Evolutionary conservation across 192 early-diverging fungal genomes (phyloP), one percentile per base, ranked within the genome.

Genomic region (Umbelopsis sp.): DNA sequence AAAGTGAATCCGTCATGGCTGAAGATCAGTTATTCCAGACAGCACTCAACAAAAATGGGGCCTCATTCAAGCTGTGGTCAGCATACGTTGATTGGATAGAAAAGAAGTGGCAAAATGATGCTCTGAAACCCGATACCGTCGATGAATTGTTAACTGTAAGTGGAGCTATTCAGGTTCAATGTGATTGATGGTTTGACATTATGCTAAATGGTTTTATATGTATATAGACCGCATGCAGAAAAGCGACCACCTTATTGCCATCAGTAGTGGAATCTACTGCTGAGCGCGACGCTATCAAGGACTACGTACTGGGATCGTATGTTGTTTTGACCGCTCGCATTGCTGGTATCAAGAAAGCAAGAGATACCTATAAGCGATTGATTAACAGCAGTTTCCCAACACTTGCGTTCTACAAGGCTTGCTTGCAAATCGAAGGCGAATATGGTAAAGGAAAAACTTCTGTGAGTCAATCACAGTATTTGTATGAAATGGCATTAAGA

Each of bases 331-430:
- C 86, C 17, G 56, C 77, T 44, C 66, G 77, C 25, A 74, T 71
- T 9, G 65, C 75, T 16, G 81, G 77, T 21, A 79, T 87, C 11
- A 82, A 83, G 1, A 79, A 77, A 22, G 74, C 87, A 38, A 81
- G 92, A 41, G 71, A 68, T 4, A 77, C 83, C 20, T 88, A 86
- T 68, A 72, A 75, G 38, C 79, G 77, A 14, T 75, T 92, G 10
- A 62, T 84, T 31, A 76, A 81, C 20, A 81, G 80, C 41, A 84
- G 86, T 26, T 89, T 87, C 68, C 90, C 91, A 12, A 90, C 88
- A 9, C 67, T 82, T 34, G 73, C 65, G 4, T 91, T 92, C 73
- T 89, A 84, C 74, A 80, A 82, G 67, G 70, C 80, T n/a, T 91
- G 91, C 71, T 54, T 92, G 44, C 79, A 82, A 65, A 71, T 90